These are phyloP conservation scores for Phytopythium montanum DNA, from an alignment of 352 stramenopile genomes.

Conservation along the genomic window DNA sequence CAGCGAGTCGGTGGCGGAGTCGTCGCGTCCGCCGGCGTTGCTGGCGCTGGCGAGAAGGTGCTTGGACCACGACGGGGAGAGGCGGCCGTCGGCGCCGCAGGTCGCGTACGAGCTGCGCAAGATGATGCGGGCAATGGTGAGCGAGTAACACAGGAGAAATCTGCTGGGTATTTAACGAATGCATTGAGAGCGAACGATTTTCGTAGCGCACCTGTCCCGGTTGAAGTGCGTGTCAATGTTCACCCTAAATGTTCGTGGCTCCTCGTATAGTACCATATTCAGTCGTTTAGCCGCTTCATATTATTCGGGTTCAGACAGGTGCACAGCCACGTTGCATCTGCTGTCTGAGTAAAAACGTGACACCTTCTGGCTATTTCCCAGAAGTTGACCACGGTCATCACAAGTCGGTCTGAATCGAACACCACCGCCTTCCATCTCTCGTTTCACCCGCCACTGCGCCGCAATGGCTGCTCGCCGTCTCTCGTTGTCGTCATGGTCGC, in stretches of 20 bases:
- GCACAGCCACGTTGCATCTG: background rate
- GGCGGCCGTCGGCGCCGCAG: constrained; percentile 18
- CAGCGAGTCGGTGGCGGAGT: too few relatives aligned
- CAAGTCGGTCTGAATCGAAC: too few relatives aligned
- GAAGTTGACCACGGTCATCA: background rate
- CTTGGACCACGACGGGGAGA: constrained; percentile 17
- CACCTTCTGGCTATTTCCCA: background rate
- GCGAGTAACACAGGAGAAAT: background rate
- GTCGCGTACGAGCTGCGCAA: constrained; percentile 26
- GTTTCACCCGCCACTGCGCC: too few relatives aligned
- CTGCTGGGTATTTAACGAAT: background rate
- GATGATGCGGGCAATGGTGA: constrained; percentile 16
- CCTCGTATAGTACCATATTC: background rate
- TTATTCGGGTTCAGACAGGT: background rate
- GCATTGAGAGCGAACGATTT: too few relatives aligned
- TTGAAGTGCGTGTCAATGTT: background rate
- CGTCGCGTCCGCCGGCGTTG: constrained; percentile 12
- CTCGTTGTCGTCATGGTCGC: too few relatives aligned
- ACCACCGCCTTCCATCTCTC: too few relatives aligned
- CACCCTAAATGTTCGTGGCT: background rate
- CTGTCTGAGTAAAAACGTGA: background rate
- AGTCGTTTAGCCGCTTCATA: background rate
- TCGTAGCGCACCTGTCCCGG: background rate
- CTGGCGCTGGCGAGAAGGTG: constrained; percentile 12
- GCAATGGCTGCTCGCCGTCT: too few relatives aligned